phyloP scores from a whole-genome alignment of 75 land plant genomes.

The Pseudotsuga menziesii region DNA sequence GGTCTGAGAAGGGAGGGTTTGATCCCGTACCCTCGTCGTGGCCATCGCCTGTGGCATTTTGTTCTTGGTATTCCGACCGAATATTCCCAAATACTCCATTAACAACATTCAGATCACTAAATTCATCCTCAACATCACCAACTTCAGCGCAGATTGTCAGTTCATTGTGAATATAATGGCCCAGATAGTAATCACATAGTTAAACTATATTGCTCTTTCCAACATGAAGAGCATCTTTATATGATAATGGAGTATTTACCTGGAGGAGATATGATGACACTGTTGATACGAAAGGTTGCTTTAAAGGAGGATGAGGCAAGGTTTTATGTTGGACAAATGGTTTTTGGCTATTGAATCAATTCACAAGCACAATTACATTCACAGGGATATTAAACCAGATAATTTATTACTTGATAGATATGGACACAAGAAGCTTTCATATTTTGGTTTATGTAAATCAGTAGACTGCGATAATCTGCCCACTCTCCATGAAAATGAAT shows the following conservation, averaged over 20 bases:
- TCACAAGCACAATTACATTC: constrained; percentile 93
- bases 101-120: constrained; percentile 29
- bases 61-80: constrained; percentile 44
- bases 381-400: constrained; percentile 97
- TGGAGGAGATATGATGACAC: constrained; percentile 99
- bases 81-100: constrained; percentile 54
- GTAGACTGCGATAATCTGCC: constrained; percentile 74
- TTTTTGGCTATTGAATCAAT: constrained; percentile 95
- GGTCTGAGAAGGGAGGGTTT: constrained; percentile 15
- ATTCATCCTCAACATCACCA: constrained; percentile 12
- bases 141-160: constrained; percentile 34
- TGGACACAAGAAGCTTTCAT: constrained; percentile 92
- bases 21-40: constrained; percentile 10
- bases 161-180: constrained; percentile 29
- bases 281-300: constrained; percentile 91
- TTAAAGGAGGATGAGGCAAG: constrained; percentile 91
- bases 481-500: constrained; percentile 70
- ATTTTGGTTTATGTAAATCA: constrained; percentile 95
- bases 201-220: constrained; percentile 93
- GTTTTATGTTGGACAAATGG: constrained; percentile 90
- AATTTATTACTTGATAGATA: constrained; percentile 80
- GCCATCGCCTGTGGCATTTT: constrained; percentile 19
- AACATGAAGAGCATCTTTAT: constrained; percentile 88
- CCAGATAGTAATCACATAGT: constrained; percentile 91
- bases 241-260: constrained; percentile 93